These are phyloP conservation scores for Blakeslea trispora DNA, from an alignment of 371 early-diverging fungal genomes.

Conservation along the genomic window DNA sequence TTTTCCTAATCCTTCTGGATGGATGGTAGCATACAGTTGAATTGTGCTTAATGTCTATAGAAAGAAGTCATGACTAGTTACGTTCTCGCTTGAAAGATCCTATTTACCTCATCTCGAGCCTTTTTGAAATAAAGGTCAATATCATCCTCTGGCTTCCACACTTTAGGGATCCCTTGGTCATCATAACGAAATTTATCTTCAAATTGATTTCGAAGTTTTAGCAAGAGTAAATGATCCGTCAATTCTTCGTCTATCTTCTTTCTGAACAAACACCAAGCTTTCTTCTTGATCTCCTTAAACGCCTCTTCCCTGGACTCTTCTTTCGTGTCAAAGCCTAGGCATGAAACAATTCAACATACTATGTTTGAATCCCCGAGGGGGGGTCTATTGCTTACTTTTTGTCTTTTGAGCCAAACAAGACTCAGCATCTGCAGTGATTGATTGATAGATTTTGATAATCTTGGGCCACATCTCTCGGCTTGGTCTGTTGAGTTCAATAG, in stretches of 20 bases:
- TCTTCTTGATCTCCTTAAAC: constrained; percentile 53
- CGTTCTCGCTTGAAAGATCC: too few relatives aligned
- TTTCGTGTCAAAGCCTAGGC: too few relatives aligned
- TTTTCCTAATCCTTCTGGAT: too few relatives aligned
- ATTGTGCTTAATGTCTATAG: constrained; percentile 67
- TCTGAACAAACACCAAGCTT: constrained; percentile 75
- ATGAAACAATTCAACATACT: too few relatives aligned
- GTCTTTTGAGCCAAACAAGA: constrained; percentile 38
- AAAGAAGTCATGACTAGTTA: too few relatives aligned
- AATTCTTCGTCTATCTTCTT: constrained; percentile 81
- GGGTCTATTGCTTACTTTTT: constrained; percentile 44
- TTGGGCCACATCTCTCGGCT: constrained; percentile 73
- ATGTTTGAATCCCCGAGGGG: too few relatives aligned
- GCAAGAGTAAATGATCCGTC: constrained; percentile 75
- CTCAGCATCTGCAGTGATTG: constrained; percentile 53
- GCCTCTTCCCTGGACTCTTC: too few relatives aligned
- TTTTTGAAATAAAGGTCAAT: constrained; percentile 83
- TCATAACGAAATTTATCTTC: constrained; percentile 95
- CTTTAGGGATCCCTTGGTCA: constrained; percentile 86
- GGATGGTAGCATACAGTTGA: constrained; percentile 64
- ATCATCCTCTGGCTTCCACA: constrained; percentile 95
- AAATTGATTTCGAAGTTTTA: constrained; percentile 77
- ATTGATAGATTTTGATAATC: constrained; percentile 60
- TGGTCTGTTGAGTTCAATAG: constrained; percentile 70
- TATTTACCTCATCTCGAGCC: constrained; percentile 70